phyloP scores from a whole-genome alignment of 805 yeast species.

The Sugiyamaella lignohabitans region DNA sequence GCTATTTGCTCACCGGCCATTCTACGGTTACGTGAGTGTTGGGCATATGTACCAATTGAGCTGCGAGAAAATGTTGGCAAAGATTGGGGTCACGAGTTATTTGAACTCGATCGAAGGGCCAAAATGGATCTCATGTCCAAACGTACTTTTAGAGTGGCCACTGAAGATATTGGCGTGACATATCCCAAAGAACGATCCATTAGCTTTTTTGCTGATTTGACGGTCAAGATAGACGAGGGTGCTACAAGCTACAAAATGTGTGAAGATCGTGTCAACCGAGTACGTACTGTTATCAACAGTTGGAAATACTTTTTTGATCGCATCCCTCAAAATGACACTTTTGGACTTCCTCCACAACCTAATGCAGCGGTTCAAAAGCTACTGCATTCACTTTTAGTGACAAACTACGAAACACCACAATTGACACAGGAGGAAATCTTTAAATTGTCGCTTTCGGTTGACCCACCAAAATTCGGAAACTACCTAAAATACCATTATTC shows the following conservation, averaged over 20 bases:
- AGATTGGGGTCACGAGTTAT: slow-evolving; percentile 91
- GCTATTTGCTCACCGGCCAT: slow-evolving; percentile 77
- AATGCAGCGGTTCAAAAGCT: slow-evolving; percentile 34
- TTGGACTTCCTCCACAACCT: slow-evolving; percentile 26
- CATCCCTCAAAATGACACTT: slow-evolving; percentile 39
- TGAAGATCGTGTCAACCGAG: slow-evolving; percentile 58
- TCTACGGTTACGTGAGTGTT: slow-evolving; percentile 61
- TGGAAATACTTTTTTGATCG: slow-evolving; percentile 69
- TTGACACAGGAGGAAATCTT: slow-evolving; percentile 47
- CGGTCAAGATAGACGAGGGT: slow-evolving; percentile 35
- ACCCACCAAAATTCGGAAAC: slow-evolving; percentile 51
- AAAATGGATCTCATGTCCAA: slow-evolving; percentile 51
- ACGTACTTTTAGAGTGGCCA: slow-evolving; percentile 37
- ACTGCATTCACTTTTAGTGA: slow-evolving; percentile 42
- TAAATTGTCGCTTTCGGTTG: slow-evolving; percentile 56
- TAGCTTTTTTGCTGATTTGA: slow-evolving; percentile 86
- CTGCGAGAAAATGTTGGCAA: slow-evolving; percentile 55
- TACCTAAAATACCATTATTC: slow-evolving; percentile 38
- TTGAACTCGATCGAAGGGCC: slow-evolving; percentile 75
- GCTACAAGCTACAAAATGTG: slow-evolving; percentile 47
- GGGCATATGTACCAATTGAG: slow-evolving; percentile 64
- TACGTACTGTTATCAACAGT: slow-evolving; percentile 65
- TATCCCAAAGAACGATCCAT: slow-evolving; percentile 73
- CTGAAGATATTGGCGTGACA: slow-evolving; percentile 72
- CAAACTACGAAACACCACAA: slow-evolving; percentile 31